Base-by-base conservation (phyloP, 176 grass and related monocot species). In the Chrysopogon serrulatus region DNA sequence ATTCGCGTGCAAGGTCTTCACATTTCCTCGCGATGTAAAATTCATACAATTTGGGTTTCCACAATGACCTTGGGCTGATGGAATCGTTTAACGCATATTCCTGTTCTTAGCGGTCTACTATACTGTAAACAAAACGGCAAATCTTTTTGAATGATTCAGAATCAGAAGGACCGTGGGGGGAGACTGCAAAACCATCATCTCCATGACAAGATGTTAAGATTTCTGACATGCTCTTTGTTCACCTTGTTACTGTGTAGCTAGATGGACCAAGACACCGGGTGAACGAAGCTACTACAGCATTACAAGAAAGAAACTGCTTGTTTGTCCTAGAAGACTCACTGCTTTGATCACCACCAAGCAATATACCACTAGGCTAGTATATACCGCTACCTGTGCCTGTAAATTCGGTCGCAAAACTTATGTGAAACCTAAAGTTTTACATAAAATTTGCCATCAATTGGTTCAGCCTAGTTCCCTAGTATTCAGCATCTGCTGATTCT, bases 221-320 rank as follows among this genome's bases (percentile, higher is more conserved):
- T 72, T 86, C 86, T 92, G 74, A 90, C 86, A 82, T 68, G 14
- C 4, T 82, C 7, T 88, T 65, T 91, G 63, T 91, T 68, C 71
- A 75, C 86, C 87, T 88, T 89, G 78, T 84, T 90, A 88, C 45
- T 92, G 88, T 95, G 93, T 95, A 86, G 93, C 90, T 92, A 90
- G 70, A 83, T 82, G 78, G 88, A 92, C 49, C 87, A 84, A 74
- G 75, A 92, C 73, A 87, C 14, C 1, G 91, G 84, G 57, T 84
- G 87, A 89, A 80, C 72, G 88, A 90, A 86, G 88, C 64, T 65
- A 83, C 86, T 83, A 65, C 56, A 59, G n/a, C 54, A n/a, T 23
- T 57, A 57, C 23, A 10, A 59, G 79, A 88, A 78, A 41, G 57
- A 59, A 59, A 62, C 6, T 56, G 30, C 68, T 57, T 79, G 78